Conservation (phyloP, 2,329 filamentous ascomycete species). For the Colletotrichum neosansevieriae region DNA sequence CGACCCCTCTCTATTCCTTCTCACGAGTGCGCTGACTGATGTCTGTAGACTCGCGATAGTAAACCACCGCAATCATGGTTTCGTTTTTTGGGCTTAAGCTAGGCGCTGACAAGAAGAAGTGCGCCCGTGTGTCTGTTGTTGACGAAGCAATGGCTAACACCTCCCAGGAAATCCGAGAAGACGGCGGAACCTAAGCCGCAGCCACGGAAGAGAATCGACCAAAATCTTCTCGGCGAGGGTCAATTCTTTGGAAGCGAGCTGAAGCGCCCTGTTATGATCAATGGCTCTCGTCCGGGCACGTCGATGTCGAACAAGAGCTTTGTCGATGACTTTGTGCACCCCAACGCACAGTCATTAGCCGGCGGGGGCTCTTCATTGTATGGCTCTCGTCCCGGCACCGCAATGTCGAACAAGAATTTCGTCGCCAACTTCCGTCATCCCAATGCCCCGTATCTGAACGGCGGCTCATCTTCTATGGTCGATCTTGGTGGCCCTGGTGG, state of each 20-base stretch:
- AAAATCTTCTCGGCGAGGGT: constrained; percentile 49
- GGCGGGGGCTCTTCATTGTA: constrained; percentile 57
- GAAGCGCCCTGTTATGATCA: constrained; percentile 49
- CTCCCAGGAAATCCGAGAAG: constrained; percentile 42
- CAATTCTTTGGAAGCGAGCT: constrained; percentile 53
- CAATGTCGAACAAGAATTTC: constrained; percentile 48
- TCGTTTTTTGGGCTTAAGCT: constrained; percentile 71
- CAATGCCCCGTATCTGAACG: constrained; percentile 51
- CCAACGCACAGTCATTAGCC: constrained; percentile 50
- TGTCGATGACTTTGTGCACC: constrained; percentile 39
- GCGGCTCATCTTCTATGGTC: constrained; percentile 58
- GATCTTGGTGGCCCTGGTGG: constrained; percentile 52
- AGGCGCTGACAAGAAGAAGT: constrained; percentile 69
- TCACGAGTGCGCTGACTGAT: constrained; percentile 8
- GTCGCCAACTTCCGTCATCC: constrained; percentile 41
- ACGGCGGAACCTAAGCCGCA: constrained; percentile 41
- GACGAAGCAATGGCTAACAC: background rate
- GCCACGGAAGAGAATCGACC: constrained; percentile 49
- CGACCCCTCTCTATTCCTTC: constrained; percentile 21
- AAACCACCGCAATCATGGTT: constrained; percentile 58
- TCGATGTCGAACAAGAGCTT: constrained; percentile 38
- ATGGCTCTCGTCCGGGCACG: constrained; percentile 43
- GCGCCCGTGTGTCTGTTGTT: background rate
- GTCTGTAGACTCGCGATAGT: constrained; percentile 26
- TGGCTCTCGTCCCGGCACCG: constrained; percentile 58